Conservation (phyloP, 345 rosid genomes). For the Gossypium longicalyx region DNA sequence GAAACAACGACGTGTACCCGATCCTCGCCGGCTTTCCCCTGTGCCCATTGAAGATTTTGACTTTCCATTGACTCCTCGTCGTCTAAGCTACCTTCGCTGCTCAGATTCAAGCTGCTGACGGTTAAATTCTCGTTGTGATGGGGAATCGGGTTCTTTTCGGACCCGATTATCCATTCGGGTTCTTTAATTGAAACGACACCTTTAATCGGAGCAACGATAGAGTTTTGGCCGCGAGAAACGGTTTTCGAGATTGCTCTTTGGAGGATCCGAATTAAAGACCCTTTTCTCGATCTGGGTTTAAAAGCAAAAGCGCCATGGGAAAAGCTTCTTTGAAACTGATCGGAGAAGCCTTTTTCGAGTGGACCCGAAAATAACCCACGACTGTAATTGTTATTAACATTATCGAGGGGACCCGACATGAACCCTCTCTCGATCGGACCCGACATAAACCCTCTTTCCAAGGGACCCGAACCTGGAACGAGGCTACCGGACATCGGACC, state of each 20-base stretch:
- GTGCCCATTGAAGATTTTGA: slow-evolving; percentile 97
- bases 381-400: background rate
- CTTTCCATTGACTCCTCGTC: slow-evolving; percentile 64
- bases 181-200: slow-evolving; percentile 46
- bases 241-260: slow-evolving; percentile 72
- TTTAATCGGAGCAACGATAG: slow-evolving; percentile 75
- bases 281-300: slow-evolving; percentile 47
- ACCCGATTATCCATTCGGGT: slow-evolving; percentile 62
- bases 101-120: slow-evolving; percentile 51
- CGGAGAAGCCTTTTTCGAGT: slow-evolving; percentile 45
- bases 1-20: slow-evolving; percentile 98
- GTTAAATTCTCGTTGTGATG: slow-evolving; percentile 60
- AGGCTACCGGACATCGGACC: slow-evolving; percentile 51
- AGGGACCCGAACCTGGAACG: slow-evolving; percentile 57
- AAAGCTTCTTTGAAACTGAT: slow-evolving; percentile 71
- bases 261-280: slow-evolving; percentile 59
- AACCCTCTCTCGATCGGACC: slow-evolving; percentile 90
- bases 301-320: slow-evolving; percentile 67
- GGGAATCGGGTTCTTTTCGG: slow-evolving; percentile 35
- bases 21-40: slow-evolving; percentile 98
- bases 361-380: slow-evolving; percentile 58
- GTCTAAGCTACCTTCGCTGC: slow-evolving; percentile 73
- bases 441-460: slow-evolving; percentile 72
- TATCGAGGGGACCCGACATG: slow-evolving; percentile 85
- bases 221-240: slow-evolving; percentile 63